phyloP scores from a whole-genome alignment of 768 basidiomycete genomes.

The Rhodotorula toruloides region DNA sequence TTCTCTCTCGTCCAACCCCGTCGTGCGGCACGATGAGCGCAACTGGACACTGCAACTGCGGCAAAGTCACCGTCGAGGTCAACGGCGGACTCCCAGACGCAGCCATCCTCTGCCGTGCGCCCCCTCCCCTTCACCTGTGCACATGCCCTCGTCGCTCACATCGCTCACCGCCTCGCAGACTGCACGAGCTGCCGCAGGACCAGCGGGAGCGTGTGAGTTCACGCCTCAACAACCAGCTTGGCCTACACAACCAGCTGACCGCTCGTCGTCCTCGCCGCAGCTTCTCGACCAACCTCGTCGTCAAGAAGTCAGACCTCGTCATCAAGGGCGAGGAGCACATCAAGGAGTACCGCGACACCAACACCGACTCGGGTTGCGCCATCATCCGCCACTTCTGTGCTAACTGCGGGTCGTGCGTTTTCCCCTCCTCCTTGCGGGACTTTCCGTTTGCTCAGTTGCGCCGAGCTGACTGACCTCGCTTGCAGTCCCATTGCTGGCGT shows the following conservation, averaged over 20 bases:
- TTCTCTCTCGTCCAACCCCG: not conserved
- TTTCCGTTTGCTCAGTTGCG: too few relatives aligned
- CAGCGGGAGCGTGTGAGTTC: constrained; percentile 5
- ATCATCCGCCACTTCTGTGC: constrained; percentile 7
- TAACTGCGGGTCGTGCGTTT: constrained; percentile 13
- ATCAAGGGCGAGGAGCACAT: constrained; percentile 1
- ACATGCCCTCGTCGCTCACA: not conserved
- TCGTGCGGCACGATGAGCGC: not conserved
- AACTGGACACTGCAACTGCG: constrained; percentile 24
- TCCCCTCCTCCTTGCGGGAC: too few relatives aligned
- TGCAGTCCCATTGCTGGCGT: too few relatives aligned
- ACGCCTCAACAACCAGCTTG: not conserved
- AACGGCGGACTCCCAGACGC: not conserved
- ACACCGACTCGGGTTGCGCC: constrained; percentile 16
- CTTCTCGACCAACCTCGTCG: constrained; percentile 22
- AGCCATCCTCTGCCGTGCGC: constrained; percentile 21
- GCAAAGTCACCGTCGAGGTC: constrained; percentile 3
- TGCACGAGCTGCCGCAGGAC: constrained; percentile 25
- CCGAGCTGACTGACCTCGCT: too few relatives aligned
- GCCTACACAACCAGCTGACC: not conserved
- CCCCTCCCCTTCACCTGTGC: not conserved
- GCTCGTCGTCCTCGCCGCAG: not conserved
- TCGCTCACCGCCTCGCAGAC: not conserved
- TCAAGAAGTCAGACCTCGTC: constrained; percentile 8
- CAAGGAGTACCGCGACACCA: constrained; percentile 10